Conservation (phyloP, 139 green algal species). For the Chlamydomonas eustigma region DNA sequence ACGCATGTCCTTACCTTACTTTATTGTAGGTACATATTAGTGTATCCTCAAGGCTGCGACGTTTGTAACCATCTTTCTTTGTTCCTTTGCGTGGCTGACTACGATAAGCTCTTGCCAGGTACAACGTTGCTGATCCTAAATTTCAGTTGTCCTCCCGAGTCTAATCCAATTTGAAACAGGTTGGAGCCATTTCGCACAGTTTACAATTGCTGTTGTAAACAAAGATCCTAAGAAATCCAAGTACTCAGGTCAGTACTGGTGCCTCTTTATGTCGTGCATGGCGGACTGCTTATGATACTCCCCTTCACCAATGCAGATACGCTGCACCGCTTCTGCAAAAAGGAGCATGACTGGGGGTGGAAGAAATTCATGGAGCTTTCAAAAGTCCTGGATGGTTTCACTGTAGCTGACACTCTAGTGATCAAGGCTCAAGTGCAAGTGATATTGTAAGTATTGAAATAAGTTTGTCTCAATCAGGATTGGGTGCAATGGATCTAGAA, state of each 20-base stretch:
- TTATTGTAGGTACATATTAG: constrained; percentile 87
- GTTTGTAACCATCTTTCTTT: constrained; percentile 96
- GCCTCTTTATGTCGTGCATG: no score
- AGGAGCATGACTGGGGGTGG: constrained; percentile 99
- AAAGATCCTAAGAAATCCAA: constrained; percentile 97
- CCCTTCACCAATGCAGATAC: no score
- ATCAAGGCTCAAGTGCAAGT: constrained; percentile 97
- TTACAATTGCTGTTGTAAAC: constrained; percentile 98
- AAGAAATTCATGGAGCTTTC: constrained; percentile 98
- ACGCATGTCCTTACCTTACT: not conserved
- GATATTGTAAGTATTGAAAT: constrained; percentile 49
- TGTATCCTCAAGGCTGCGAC: constrained; percentile 96
- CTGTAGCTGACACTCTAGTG: constrained; percentile 83
- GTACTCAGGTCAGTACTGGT: constrained; percentile 69
- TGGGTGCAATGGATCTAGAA: no score
- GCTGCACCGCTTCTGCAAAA: constrained; percentile 98
- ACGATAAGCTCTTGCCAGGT: constrained; percentile 97
- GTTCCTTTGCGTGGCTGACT: constrained; percentile 98
- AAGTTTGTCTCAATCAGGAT: no score
- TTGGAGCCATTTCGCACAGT: constrained; percentile 98
- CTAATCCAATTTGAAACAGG: constrained; percentile 44
- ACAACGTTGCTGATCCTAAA: no score
- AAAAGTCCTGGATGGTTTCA: constrained; percentile 92
- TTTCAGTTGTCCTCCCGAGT: no score
- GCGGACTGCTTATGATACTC: no score